Conservation (phyloP, 352 stramenopile species). For the Peronospora farinosa region DNA sequence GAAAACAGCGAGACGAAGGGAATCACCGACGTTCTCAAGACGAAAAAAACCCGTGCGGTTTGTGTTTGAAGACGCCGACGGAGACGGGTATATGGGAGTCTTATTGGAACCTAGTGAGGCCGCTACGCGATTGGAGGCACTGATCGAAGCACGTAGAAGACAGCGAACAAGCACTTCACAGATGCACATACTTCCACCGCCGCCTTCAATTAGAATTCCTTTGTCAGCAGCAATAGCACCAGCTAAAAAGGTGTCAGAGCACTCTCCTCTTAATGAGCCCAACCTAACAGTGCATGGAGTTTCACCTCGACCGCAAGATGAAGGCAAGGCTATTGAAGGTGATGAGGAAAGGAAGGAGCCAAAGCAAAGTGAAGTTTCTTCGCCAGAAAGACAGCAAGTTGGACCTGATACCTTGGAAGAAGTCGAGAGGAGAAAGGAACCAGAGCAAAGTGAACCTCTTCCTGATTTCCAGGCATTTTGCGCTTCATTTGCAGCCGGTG, state of each 20-base stretch:
- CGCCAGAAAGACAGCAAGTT: conserved; percentile 1
- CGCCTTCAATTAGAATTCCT: not conserved
- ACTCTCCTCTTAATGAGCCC: not conserved
- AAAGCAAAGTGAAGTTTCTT: not conserved
- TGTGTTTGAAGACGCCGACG: conserved; percentile 11
- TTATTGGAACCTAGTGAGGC: conserved; percentile 11
- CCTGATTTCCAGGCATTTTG: conserved; percentile 32
- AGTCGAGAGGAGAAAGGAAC: conserved; percentile 14
- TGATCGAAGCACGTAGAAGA: conserved; percentile 23
- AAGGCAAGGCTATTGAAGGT: conserved; percentile 1
- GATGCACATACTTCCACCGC: not conserved
- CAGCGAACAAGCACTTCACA: conserved; percentile 2
- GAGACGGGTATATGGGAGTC: conserved; percentile 3
- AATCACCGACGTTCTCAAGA: conserved; percentile 16
- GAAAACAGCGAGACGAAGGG: conserved; percentile 4
- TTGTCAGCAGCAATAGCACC: not conserved
- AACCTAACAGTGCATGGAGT: not conserved
- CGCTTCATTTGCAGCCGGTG: conserved; percentile 26
- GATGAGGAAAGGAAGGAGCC: conserved; percentile 3
- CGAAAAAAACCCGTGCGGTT: conserved; percentile 19
- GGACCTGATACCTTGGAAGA: conserved; percentile 2
- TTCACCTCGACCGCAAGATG: not conserved
- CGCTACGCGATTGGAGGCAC: conserved; percentile 13
- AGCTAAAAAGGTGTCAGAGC: conserved; percentile 3
- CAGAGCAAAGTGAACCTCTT: conserved; percentile 1